Conservation (phyloP, 495 filamentous ascomycete genomes). For the Aspergillus funiculosus region DNA sequence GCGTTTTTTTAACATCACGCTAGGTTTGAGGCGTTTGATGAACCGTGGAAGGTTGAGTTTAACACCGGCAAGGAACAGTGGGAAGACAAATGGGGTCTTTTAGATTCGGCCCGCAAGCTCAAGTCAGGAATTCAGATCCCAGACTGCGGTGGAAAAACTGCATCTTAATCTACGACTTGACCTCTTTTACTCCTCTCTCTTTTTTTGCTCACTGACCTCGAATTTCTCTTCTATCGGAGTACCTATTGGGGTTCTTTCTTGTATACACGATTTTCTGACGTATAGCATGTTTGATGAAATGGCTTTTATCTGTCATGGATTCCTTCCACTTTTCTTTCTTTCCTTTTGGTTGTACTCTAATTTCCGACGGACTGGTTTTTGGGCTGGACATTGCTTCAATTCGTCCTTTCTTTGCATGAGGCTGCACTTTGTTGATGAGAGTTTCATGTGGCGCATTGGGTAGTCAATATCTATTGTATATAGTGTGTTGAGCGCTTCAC, state of each 20-base stretch:
- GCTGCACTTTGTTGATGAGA: not conserved
- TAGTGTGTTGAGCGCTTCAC: conserved; percentile 6
- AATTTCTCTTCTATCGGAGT: not conserved
- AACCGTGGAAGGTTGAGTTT: conserved; percentile 83
- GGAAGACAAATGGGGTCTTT: conserved; percentile 95
- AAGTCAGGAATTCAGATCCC: conserved; percentile 85
- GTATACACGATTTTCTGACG: conserved; percentile 13
- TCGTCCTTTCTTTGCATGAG: not conserved
- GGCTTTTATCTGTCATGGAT: conserved; percentile 1
- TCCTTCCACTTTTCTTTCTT: conserved; percentile 9
- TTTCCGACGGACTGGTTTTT: not conserved
- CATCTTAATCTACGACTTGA: conserved; percentile 23
- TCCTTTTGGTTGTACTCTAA: conserved; percentile 11
- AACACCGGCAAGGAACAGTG: conserved; percentile 67
- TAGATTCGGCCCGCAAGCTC: conserved; percentile 80
- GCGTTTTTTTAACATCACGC: not conserved
- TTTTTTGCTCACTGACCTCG: not conserved
- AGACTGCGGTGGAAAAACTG: conserved; percentile 73
- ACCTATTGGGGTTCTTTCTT: conserved; percentile 1
- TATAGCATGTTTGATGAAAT: conserved; percentile 16
- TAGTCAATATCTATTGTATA: conserved; percentile 8
- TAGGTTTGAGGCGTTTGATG: conserved; percentile 89
- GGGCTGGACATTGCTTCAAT: not conserved
- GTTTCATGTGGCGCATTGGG: not conserved
- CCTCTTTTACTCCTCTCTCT: conserved; percentile 2